Percentiles rank a stretch among this genome's conserved stretches.
Conservation (phyloP, 495 filamentous ascomycete genomes). For the Lepraria neglecta region DNA sequence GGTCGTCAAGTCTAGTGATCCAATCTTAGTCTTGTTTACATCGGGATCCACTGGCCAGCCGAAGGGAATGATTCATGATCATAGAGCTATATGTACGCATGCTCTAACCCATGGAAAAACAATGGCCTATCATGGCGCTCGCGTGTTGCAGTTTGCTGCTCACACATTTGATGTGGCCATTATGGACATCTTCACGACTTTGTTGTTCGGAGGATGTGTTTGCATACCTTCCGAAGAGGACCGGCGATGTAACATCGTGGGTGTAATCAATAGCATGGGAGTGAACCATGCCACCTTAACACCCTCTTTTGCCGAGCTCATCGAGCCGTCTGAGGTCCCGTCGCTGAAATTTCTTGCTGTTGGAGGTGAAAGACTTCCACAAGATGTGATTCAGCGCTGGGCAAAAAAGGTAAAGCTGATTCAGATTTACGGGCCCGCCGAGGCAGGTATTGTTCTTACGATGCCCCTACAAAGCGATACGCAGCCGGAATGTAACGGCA, state of each 20-base stretch:
- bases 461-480: neutral
- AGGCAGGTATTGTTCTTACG: conserved; percentile 33
- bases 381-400: conserved; percentile 41
- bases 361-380: conserved; percentile 38
- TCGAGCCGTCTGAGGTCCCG: conserved; percentile 36
- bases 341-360: conserved; percentile 32
- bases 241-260: conserved; percentile 30
- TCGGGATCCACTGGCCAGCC: conserved; percentile 68
- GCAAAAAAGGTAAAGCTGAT: conserved; percentile 38
- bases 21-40: conserved; percentile 59
- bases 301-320: conserved; percentile 32
- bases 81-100: conserved; percentile 6
- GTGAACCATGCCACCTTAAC: conserved; percentile 30
- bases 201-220: conserved; percentile 37
- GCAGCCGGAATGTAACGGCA: conserved; percentile 13
- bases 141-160: conserved; percentile 43
- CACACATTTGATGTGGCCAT: conserved; percentile 39
- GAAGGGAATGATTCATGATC: conserved; percentile 45
- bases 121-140: conserved; percentile 23
- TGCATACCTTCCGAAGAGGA: conserved; percentile 31
- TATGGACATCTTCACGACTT: conserved; percentile 37
- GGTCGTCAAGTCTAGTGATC: neutral
- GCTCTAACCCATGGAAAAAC: conserved; percentile 8
- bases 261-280: conserved; percentile 27
- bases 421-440: conserved; percentile 53